phyloP scores from a whole-genome alignment of 768 basidiomycete species.

The Hemileccinum impolitum region DNA sequence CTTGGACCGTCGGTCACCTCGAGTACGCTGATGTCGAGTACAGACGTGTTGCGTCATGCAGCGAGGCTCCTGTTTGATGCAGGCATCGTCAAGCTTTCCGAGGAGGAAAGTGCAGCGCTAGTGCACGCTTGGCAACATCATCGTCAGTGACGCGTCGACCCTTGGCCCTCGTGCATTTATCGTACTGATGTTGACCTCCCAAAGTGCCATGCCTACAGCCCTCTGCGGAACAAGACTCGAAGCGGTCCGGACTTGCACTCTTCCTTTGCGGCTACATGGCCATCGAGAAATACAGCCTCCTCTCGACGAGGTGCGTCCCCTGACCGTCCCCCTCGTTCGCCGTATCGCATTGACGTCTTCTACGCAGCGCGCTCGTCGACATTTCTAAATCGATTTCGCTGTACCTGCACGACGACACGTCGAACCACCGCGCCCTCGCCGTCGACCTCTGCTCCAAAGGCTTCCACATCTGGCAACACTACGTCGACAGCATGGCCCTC shows the following conservation, averaged over 20 bases:
- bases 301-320: slow-evolving; percentile 61
- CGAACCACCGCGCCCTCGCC: slow-evolving; percentile 65
- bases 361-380: slow-evolving; percentile 54
- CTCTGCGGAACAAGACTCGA: slow-evolving; percentile 54
- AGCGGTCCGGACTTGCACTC: slow-evolving; percentile 63
- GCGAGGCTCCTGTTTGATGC: slow-evolving; percentile 79
- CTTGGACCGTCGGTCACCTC: not conserved
- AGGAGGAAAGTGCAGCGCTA: slow-evolving; percentile 57
- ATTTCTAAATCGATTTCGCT: slow-evolving; percentile 78
- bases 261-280: slow-evolving; percentile 84
- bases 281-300: slow-evolving; percentile 69
- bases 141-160: slow-evolving; percentile 38
- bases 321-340: not conserved
- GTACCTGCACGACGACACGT: slow-evolving; percentile 72
- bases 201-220: slow-evolving; percentile 63
- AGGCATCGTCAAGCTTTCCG: slow-evolving; percentile 60
- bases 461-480: slow-evolving; percentile 93
- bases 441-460: slow-evolving; percentile 90
- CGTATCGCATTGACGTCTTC: not conserved
- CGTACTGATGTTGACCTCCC: slow-evolving; percentile 7
- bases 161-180: not conserved
- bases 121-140: slow-evolving; percentile 64
- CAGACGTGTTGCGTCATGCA: slow-evolving; percentile 75
- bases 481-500: slow-evolving; percentile 86
- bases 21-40: slow-evolving; percentile 6